Evolutionary conservation across 305 asterid genomes (phyloP), one percentile per base, ranked within the genome.

Genomic region (Coffea humblotiana): DNA sequence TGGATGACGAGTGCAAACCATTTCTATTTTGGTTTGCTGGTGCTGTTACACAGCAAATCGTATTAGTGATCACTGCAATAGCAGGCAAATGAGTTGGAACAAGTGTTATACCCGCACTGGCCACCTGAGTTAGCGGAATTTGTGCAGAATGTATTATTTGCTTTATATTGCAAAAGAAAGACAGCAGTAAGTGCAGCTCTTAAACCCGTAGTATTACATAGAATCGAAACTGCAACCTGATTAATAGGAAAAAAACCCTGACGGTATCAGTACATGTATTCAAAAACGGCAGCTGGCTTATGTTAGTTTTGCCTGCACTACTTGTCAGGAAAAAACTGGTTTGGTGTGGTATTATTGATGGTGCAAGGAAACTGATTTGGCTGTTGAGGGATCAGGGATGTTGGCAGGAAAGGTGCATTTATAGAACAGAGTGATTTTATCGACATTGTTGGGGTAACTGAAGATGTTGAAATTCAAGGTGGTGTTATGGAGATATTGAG

Each of bases 91-190:
- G 90, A 79, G 8, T 1, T 13, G 10, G 84, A 8, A 25, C 2
- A 25, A 32, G 29, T 78, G 72, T 87, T 45, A 61, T 76, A 83
- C 77, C 97, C 98, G 25, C 98, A 94, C 27, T 68, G 15, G 27
- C 98, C 97, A 8, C 90, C 89, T n/a, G 93, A 88, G 4, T 0
- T 6, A 2, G 1, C 16, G 82, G 97, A 94, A 0, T 19, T 3
- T 1, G 3, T 5, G 72, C 98, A 92, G 1, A 3, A 1, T 0
- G 35, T 6, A 15, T 86, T 64, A 29, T 83, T 77, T 23, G 87
- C 92, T 4, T n/a, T 70, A 90, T 92, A 94, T 49, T 58, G 61
- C 48, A 92, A 80, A 29, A 76, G 70, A 72, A 94, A 94, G 6
- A 97, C 98, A 8, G 58, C 37, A 11, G 8, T 40, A 23, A 94